Conservation (phyloP, 208 protist genomes). For the Trypanosoma scelopori region DNA sequence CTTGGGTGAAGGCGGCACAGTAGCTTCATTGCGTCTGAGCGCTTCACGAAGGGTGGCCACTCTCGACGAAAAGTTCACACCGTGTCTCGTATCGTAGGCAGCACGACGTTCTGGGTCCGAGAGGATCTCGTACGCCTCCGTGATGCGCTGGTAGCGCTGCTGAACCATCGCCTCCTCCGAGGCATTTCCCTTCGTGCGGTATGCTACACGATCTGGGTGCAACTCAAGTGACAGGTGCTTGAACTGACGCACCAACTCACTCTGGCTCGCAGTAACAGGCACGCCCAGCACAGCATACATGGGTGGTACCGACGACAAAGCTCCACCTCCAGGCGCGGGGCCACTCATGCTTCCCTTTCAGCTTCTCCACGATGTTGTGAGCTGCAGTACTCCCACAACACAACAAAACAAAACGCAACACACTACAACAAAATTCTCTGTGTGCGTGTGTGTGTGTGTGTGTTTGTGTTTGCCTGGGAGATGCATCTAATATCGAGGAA, state of each 20-base stretch:
- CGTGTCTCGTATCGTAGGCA: slow-evolving; percentile 70
- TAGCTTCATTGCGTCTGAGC: slow-evolving; percentile 26
- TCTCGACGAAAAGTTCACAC: slow-evolving; percentile 71
- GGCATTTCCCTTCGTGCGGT: slow-evolving; percentile 26
- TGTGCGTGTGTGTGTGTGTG: too few species aligned
- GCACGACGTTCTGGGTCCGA: slow-evolving; percentile 57
- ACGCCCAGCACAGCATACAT: slow-evolving; percentile 79
- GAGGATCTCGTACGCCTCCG: slow-evolving; percentile 70
- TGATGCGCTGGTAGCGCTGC: slow-evolving; percentile 62
- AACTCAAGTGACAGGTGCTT: slow-evolving; percentile 65
- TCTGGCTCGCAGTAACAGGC: slow-evolving; percentile 37
- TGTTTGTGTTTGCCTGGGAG: too few species aligned
- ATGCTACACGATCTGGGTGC: slow-evolving; percentile 76
- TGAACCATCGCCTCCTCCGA: slow-evolving; percentile 33
- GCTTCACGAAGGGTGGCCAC: slow-evolving; percentile 31
- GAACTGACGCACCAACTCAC: slow-evolving; percentile 63
- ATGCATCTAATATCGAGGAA: too few species aligned
- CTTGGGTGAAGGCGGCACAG: background rate
- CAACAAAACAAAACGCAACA: too few species aligned
- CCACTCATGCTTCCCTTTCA: background rate
- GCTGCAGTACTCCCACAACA: too few species aligned
- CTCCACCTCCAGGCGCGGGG: background rate
- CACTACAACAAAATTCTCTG: background rate
- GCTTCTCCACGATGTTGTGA: background rate
- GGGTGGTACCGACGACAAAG: slow-evolving; percentile 19